A percentile compares a stretch with the other conserved stretches of the same genome.
phyloP scores from a whole-genome alignment of 495 filamentous ascomycete genomes.

The Pyrenula aspistea region DNA sequence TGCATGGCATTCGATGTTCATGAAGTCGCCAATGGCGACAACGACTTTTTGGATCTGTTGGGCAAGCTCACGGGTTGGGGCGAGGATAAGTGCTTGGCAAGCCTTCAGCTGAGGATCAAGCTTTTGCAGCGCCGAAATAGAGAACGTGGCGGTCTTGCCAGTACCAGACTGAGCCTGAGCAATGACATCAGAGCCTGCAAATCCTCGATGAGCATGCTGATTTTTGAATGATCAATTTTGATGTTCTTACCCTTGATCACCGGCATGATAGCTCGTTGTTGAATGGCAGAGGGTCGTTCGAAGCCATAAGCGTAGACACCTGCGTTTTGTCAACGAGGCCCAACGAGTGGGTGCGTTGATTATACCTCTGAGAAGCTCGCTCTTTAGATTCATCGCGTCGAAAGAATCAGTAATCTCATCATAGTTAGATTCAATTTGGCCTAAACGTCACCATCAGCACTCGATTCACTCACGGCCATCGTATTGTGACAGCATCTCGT shows the following conservation, averaged over 20 bases:
- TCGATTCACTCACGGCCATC: not conserved
- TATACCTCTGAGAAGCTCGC: constrained; percentile 91
- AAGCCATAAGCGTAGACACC: constrained; percentile 99
- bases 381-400: constrained; percentile 92
- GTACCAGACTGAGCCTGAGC: constrained; percentile 98
- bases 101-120: constrained; percentile 79
- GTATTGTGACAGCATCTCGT: not conserved
- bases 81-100: constrained; percentile 72
- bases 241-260: constrained; percentile 88
- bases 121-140: constrained; percentile 92
- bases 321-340: constrained; percentile 14
- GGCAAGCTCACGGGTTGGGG: constrained; percentile 92
- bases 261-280: constrained; percentile 98
- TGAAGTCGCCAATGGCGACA: constrained; percentile 95
- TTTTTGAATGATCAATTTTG: not conserved
- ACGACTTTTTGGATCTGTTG: constrained; percentile 97
- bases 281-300: constrained; percentile 97
- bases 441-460: constrained; percentile 29
- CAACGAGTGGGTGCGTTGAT: not conserved
- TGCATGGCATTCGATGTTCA: constrained; percentile 98
- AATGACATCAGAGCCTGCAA: constrained; percentile 87
- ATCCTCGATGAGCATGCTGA: constrained; percentile 6
- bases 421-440: constrained; percentile 99
- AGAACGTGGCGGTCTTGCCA: constrained; percentile 98
- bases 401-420: constrained; percentile 99